phyloP scores from a whole-genome alignment of 257 asterid species.

The Prunella vulgaris region DNA sequence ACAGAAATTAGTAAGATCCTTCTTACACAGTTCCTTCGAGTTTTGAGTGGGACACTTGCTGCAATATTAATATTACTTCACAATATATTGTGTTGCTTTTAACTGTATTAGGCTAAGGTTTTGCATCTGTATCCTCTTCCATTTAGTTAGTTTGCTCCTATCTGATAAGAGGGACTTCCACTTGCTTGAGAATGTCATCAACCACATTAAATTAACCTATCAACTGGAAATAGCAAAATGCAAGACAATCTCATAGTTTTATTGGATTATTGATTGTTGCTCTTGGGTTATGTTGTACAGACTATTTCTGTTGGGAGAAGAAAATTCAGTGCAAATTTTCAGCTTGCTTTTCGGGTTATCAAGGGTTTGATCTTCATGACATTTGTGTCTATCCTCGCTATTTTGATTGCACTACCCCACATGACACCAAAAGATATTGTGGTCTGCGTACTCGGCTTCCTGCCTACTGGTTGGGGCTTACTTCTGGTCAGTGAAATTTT shows the following conservation, averaged over 20 bases:
- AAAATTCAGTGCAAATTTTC: slow-evolving; percentile 41
- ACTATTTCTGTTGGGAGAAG: slow-evolving; percentile 37
- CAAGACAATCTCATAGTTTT: not conserved
- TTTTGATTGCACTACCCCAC: slow-evolving; percentile 28
- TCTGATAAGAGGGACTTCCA: too few species aligned
- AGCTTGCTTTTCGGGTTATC: slow-evolving; percentile 36
- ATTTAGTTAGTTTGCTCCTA: too few species aligned
- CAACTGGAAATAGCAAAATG: not conserved
- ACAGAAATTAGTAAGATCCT: too few species aligned
- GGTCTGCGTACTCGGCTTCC: slow-evolving; percentile 42
- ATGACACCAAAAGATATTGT: slow-evolving; percentile 32
- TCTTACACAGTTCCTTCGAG: too few species aligned
- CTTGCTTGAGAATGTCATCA: not conserved
- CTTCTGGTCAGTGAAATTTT: slow-evolving; percentile 30
- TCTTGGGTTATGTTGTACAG: slow-evolving; percentile 20
- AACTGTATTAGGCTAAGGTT: too few species aligned
- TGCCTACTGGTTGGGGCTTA: slow-evolving; percentile 48
- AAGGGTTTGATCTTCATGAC: slow-evolving; percentile 35
- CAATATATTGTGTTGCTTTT: too few species aligned
- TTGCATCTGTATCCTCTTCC: too few species aligned
- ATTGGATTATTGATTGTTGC: not conserved
- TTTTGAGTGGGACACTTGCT: too few species aligned
- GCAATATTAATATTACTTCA: too few species aligned
- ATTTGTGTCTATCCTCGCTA: slow-evolving; percentile 25
- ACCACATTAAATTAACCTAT: not conserved